A percentile compares a stretch with the other conserved stretches of the same genome.
Evolutionary conservation across 352 stramenopile species (phyloP).

Genomic region (Aphanomyces cochlioides): DNA sequence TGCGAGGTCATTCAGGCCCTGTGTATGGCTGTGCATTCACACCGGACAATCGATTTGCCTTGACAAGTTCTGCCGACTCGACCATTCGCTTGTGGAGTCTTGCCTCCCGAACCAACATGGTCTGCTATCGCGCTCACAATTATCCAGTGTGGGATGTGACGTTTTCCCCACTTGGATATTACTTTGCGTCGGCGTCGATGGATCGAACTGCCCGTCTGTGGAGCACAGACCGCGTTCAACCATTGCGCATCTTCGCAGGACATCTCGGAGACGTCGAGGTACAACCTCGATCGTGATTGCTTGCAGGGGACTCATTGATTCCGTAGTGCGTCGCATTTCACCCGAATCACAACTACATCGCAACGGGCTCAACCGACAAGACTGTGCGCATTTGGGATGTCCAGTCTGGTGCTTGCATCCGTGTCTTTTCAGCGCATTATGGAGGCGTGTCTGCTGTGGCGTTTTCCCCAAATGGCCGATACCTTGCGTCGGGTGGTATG

Average conservation of each 20-base stretch:
- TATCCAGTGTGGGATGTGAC: constrained; percentile 90
- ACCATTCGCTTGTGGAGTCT: constrained; percentile 84
- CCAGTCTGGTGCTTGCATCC: constrained; percentile 88
- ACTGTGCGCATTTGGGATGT: constrained; percentile 94
- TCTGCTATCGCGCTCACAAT: constrained; percentile 66
- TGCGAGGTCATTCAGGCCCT: constrained; percentile 72
- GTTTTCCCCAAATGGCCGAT: constrained; percentile 88
- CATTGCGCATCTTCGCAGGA: constrained; percentile 90
- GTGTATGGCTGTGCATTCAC: constrained; percentile 85
- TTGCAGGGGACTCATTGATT: neutral
- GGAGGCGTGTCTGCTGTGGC: constrained; percentile 83
- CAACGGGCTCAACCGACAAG: constrained; percentile 92
- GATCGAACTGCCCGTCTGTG: constrained; percentile 92
- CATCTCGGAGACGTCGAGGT: constrained; percentile 88
- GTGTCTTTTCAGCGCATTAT: constrained; percentile 90
- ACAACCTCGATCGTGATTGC: neutral
- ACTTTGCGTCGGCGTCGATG: constrained; percentile 93
- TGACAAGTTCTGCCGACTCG: constrained; percentile 76
- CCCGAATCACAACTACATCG: constrained; percentile 95
- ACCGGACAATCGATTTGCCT: constrained; percentile 78
- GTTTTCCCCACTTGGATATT: constrained; percentile 90
- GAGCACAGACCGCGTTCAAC: constrained; percentile 88
- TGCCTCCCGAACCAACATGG: constrained; percentile 70
- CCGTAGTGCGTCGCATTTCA: constrained; percentile 87
- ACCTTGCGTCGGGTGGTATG: constrained; percentile 67